These are phyloP conservation scores for Penicillium sp. DNA, from an alignment of 2,329 filamentous ascomycete genomes.

Conservation along the genomic window DNA sequence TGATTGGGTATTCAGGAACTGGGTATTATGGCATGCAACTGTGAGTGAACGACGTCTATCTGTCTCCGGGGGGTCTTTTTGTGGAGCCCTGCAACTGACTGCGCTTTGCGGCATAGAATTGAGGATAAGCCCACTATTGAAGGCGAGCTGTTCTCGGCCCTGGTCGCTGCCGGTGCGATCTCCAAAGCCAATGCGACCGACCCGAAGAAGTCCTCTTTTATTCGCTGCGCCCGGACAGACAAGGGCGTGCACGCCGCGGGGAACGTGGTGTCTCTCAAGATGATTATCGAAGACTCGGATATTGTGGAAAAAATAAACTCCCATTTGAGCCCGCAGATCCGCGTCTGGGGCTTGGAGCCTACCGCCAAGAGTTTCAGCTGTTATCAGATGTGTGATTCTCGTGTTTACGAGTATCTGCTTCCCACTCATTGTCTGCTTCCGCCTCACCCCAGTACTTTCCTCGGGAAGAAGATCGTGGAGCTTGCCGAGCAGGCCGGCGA, in stretches of 20 bases:
- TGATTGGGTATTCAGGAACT: slow-evolving; percentile 92
- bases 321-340: slow-evolving; percentile 77
- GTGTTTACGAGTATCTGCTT: slow-evolving; percentile 96
- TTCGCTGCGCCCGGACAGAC: slow-evolving; percentile 90
- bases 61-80: background rate
- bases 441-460: slow-evolving; percentile 78
- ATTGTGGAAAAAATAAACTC: slow-evolving; percentile 89
- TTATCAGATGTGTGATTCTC: slow-evolving; percentile 89
- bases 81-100: background rate
- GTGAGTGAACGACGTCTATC: slow-evolving; percentile 22
- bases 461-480: slow-evolving; percentile 78
- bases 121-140: slow-evolving; percentile 83
- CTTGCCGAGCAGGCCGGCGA: slow-evolving; percentile 67
- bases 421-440: slow-evolving; percentile 89
- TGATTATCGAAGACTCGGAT: slow-evolving; percentile 87
- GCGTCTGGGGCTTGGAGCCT: slow-evolving; percentile 87
- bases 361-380: slow-evolving; percentile 89
- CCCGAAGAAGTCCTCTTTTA: slow-evolving; percentile 89
- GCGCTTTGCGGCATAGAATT: slow-evolving; percentile 30
- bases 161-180: slow-evolving; percentile 85
- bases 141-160: slow-evolving; percentile 86
- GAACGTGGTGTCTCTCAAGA: slow-evolving; percentile 89
- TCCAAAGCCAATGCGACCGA: slow-evolving; percentile 96
- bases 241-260: slow-evolving; percentile 96
- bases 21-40: slow-evolving; percentile 98